Base-by-base conservation (phyloP, 2,329 filamentous ascomycete genomes). In the Amauroascus niger region DNA sequence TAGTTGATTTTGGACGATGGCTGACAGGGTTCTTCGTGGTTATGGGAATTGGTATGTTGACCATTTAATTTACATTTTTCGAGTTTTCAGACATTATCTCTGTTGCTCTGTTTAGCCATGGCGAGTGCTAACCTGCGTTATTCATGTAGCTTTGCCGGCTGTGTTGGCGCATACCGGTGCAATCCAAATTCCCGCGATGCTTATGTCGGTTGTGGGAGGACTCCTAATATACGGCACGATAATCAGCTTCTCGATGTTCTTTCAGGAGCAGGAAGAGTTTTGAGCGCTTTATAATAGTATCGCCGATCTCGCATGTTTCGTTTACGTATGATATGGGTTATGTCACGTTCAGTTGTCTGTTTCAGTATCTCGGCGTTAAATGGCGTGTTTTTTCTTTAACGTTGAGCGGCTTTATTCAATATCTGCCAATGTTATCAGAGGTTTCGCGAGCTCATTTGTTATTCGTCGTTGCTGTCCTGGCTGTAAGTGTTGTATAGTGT, bases 171-270 rank as follows among this genome's bases (percentile, higher is more conserved):
- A 97, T 71, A 86, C 87, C 58, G 81, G 81, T 55, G 78, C 93
- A 59, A 98, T 98, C 66, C 75, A 82, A 58, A 71, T 86, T 55
- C 83, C 88, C 50, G 93, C 93, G 47, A 95, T 95, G 83, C 75
- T 88, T 67, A 98, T 98, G 93, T 94, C 87, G 50, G 86, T 98
- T 63, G 74, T 91, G 50, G 93, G 93, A 26, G 93, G 93, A 50
- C 76, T 96, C 56, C 75, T 98, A 67, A 98, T 98, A 69, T 98
- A 98, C 73, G 88, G 88, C 54, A 98, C 93, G 47, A 96, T 98
- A 68, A 94, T 98, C 73, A 93, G 87, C 74, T 98, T 98, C 71
- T 85, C 87, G 61, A 87, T 96, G 83, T 98, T 97, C 76, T 98
- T 98, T 78, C 86, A 91, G 69, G 90, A 97, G 72, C 89, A 97